These are phyloP conservation scores for Urochloa ruziziensis DNA, from an alignment of 176 grass and related monocot genomes.

Conservation along the genomic window DNA sequence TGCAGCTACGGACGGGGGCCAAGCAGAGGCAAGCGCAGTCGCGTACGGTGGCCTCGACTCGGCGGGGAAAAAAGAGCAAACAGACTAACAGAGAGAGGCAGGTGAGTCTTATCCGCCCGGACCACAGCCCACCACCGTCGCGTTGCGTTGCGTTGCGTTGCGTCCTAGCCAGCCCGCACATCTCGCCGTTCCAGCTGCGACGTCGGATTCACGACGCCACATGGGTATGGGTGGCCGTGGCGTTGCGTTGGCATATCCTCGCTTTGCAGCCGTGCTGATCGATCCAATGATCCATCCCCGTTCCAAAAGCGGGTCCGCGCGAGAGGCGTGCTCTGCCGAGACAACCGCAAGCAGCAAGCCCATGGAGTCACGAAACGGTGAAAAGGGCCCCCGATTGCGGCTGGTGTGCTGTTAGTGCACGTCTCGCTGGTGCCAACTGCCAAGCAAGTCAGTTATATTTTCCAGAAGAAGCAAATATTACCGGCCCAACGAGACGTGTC, in stretches of 20 bases:
- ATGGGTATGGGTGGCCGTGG: background rate
- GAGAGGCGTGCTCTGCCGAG: background rate
- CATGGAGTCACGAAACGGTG: background rate
- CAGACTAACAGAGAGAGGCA: background rate
- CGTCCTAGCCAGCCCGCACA: conserved; percentile 19
- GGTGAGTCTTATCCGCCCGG: conserved; percentile 20
- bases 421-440: background rate
- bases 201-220: background rate
- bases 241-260: too few species aligned
- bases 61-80: background rate
- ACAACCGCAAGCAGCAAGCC: too few species aligned
- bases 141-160: too few species aligned
- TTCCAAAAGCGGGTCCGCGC: background rate
- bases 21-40: background rate
- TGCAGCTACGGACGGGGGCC: background rate
- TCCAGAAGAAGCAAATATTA: background rate
- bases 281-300: background rate
- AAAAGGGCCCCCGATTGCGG: background rate
- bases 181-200: background rate
- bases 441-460: background rate
- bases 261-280: too few species aligned
- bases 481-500: background rate
- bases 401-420: background rate
- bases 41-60: background rate
- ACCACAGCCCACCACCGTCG: background rate